Evolutionary conservation across 2,329 filamentous ascomycete genomes (phyloP), one percentile per base, ranked within the genome.

Genomic region (Metarhizium robertsii): DNA sequence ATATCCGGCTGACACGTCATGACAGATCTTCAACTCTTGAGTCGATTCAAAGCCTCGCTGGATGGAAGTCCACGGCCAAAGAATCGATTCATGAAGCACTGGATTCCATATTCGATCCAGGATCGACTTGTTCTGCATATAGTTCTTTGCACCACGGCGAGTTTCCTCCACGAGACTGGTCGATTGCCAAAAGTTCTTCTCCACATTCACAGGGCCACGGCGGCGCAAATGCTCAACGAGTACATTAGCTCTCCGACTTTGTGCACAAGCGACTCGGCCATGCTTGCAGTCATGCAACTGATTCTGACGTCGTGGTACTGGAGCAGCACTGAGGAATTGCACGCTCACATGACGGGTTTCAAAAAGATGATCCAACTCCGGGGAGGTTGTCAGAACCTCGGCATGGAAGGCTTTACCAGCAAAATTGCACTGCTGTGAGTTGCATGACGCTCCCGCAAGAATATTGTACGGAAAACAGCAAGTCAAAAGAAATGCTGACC

Each of bases 231-330:
- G 64, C 68, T 81, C 36, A 79, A 79, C 58, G 69, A 74, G 45
- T 74, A 76, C 45, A 70, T 81, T 16, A 66, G 66, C 42, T 64
- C 69, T 18, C 60, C 68, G 3, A 61, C 63, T 2, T 62, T 67
- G 18, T 65, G 69, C n/a, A 71, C 72, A 0, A 73, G 67, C 53
- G 77, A 79, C 58, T 70, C 73, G 36, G 71, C 73, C 4, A 72
- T 80, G 43, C 71, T 77, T 5, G 75, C 70, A 3, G 75, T 79
- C 5, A 65, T 75, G 1, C 78, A 79, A 61, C 69, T 80, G 57
- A 70, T 77, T 25, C 64, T 77, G 29, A 73, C 78, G 49, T 78
- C 79, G 56, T 81, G 79, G 78, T 79, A 79, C 61, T 79, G 77
- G 76, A 76, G 77, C 6, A 73, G 72, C 30, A 72, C 70, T 0